Base-by-base conservation (phyloP, 2,329 filamentous ascomycete genomes). In the Colletotrichum sublineola region DNA sequence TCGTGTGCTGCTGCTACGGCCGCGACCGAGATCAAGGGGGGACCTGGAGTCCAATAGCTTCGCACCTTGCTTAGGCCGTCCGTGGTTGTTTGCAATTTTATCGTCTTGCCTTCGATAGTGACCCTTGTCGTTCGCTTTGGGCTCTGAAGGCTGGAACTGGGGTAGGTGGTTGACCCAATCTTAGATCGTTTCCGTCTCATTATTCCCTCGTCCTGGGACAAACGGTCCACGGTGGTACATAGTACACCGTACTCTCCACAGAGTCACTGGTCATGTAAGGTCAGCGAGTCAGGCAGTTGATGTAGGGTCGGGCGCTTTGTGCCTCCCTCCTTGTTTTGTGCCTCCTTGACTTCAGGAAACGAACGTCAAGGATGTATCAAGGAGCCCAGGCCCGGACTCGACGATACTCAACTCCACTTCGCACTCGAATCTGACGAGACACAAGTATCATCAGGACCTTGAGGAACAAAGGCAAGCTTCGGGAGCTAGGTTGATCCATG, bases 241-340 rank as follows among this genome's bases (percentile, higher is more conserved):
- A 33, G 48, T 33, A 24, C 24, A 29, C 18, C 7, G 33, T n/a
- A 8, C 33, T 38, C n/a, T 24, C 20, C 55, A 42, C 55, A 29
- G 20, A 38, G 36, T 38, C n/a, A 50, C 46, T 46, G 31, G 48
- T 70, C 55, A 61, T 72, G 65, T 50, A 67, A 70, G 55, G 61
- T n/a, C 8, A 31, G 18, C 70, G 70, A 73, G 70, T 73, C 70
- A 73, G 66, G 63, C 36, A 53, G 46, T 44, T 69, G 58, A 69
- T 69, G 66, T 69, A 46, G 36, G 55, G 53, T 53, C 14, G 64
- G n/a, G 29, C 14, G 44, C 29, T 15, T 44, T 38, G 44, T 14
- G 29, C 58, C 58, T 24, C 24, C 24, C 24, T 24, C 24, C 24
- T 1, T 24, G 24, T 24, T 24, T 24, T 24, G 24, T 24, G 24